Conservation (phyloP, 1,284 basidiomycete species). For the Schizophyllum amplum region DNA sequence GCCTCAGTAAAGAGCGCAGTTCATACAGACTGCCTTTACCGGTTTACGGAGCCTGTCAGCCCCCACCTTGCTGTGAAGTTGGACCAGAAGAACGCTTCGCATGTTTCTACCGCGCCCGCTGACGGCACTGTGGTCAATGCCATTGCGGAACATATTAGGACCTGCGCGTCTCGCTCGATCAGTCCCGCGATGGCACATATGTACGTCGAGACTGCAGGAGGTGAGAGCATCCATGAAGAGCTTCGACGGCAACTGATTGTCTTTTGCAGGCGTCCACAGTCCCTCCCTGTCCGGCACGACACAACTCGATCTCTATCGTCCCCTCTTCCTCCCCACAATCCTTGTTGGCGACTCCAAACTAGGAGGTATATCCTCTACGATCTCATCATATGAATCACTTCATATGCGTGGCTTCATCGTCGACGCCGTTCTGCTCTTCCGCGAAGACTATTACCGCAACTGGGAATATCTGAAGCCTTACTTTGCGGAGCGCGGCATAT, state of each 20-base stretch:
- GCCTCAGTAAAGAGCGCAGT: conserved; percentile 35
- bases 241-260: not conserved
- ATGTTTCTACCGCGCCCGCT: conserved; percentile 32
- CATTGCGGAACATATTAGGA: conserved; percentile 54
- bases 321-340: conserved; percentile 81
- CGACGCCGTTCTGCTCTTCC: conserved; percentile 83
- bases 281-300: conserved; percentile 83
- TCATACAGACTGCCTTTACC: conserved; percentile 71
- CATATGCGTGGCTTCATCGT: conserved; percentile 85
- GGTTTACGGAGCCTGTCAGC: conserved; percentile 85
- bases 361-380: conserved; percentile 93
- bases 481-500: conserved; percentile 67
- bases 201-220: conserved; percentile 94
- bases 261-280: conserved; percentile 77
- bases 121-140: conserved; percentile 66
- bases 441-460: conserved; percentile 84
- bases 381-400: conserved; percentile 90
- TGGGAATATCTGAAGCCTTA: conserved; percentile 76
- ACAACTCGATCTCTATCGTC: conserved; percentile 79
- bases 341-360: conserved; percentile 85
- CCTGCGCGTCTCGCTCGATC: conserved; percentile 31
- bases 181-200: conserved; percentile 41
- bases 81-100: conserved; percentile 1
- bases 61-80: conserved; percentile 74
- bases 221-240: conserved; percentile 33